Percentiles rank a stretch among this genome's conserved stretches.
These are phyloP conservation scores for Byssochlamys sp. DNA, from an alignment of 2,329 filamentous ascomycete genomes.

Conservation along the genomic window DNA sequence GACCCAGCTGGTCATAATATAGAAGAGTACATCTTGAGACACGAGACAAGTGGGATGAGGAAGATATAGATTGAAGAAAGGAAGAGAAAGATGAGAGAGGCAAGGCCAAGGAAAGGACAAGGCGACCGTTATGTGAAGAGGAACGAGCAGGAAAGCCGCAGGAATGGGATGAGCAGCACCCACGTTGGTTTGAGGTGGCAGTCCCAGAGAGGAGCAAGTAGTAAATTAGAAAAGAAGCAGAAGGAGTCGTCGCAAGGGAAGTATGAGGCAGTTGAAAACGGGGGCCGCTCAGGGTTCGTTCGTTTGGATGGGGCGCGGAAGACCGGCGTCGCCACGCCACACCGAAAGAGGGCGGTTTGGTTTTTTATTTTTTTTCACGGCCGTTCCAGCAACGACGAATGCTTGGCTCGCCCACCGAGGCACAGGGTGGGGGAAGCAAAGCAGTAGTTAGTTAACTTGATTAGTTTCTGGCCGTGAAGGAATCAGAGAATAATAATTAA, in stretches of 20 bases:
- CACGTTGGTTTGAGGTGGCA: background rate
- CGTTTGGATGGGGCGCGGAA: background rate
- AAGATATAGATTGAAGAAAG: background rate
- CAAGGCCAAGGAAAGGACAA: background rate
- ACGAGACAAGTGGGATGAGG: background rate
- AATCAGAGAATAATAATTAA: too few species aligned
- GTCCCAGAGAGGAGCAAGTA: background rate
- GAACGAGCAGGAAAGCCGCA: background rate
- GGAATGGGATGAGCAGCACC: background rate
- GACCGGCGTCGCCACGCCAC: background rate
- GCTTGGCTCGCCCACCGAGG: background rate
- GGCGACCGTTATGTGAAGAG: background rate
- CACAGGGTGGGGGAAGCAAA: background rate
- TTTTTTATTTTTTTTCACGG: background rate
- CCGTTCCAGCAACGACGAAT: background rate
- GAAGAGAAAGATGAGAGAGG: background rate
- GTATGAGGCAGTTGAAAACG: background rate
- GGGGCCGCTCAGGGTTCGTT: background rate
- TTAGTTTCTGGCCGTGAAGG: too few species aligned
- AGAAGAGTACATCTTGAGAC: constrained; percentile 6
- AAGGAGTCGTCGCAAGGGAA: background rate
- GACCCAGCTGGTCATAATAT: constrained; percentile 11
- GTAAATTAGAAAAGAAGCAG: background rate
- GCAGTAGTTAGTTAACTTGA: too few species aligned
- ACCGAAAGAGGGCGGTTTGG: background rate